Evolutionary conservation across 129 eudicot species (phyloP).

Genomic region (Ambrosia trifida): DNA sequence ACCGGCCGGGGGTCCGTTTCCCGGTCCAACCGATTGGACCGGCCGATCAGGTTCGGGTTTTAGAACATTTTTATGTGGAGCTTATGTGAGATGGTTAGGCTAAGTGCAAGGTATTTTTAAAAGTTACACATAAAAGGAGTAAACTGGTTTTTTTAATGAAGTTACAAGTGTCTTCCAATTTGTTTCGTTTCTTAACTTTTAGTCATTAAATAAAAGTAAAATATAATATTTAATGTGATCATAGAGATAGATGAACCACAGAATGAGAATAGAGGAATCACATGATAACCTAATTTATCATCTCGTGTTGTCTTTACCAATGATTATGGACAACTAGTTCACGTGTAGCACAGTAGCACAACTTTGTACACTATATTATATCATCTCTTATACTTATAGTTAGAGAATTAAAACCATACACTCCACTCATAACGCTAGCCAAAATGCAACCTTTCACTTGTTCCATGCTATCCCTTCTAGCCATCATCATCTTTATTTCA

Average conservation of each 20-base stretch:
- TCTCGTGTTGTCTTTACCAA: constrained; percentile 38
- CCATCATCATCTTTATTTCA: constrained; percentile 8
- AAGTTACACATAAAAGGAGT: too few relatives aligned
- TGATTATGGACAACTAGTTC: constrained; percentile 37
- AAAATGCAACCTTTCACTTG: constrained; percentile 42
- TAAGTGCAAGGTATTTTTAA: too few relatives aligned
- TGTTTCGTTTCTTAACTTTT: background rate
- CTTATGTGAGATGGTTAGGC: too few relatives aligned
- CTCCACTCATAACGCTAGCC: background rate
- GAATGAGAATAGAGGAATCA: constrained; percentile 23
- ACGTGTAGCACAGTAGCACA: constrained; percentile 37
- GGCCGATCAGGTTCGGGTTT: too few relatives aligned
- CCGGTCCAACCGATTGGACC: too few relatives aligned
- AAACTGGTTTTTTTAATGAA: too few relatives aligned
- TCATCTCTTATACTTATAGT: constrained; percentile 8
- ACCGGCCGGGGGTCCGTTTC: too few relatives aligned
- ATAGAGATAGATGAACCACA: constrained; percentile 24
- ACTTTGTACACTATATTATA: background rate
- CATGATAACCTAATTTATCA: constrained; percentile 38
- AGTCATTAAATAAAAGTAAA: background rate
- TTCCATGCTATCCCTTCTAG: constrained; percentile 22
- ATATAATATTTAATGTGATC: background rate
- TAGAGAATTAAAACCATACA: background rate
- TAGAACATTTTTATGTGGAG: too few relatives aligned
- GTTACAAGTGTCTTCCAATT: too few relatives aligned